These are phyloP conservation scores for Lactifluus piperatus DNA, from an alignment of 768 basidiomycete genomes.

Conservation along the genomic window DNA sequence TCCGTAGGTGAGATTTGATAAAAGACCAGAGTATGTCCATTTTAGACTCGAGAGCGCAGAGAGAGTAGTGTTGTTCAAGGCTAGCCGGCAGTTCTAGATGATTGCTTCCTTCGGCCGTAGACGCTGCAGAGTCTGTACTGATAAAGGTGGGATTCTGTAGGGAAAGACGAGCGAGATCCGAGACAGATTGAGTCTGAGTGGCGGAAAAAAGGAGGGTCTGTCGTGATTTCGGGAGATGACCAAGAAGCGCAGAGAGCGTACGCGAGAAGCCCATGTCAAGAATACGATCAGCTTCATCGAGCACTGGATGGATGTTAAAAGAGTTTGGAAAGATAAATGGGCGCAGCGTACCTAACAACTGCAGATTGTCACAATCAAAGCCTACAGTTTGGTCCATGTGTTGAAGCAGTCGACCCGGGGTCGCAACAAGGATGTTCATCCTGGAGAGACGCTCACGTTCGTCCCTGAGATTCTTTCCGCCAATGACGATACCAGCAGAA, in stretches of 20 bases:
- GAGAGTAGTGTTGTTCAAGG: conserved; percentile 83
- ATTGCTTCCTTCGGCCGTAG: conserved; percentile 35
- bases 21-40: conserved; percentile 91
- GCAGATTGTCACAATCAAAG: conserved; percentile 86
- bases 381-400: conserved; percentile 98
- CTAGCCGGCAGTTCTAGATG: conserved; percentile 53
- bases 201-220: conserved; percentile 97
- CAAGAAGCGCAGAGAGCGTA: conserved; percentile 84
- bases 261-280: conserved; percentile 93
- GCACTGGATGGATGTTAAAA: conserved; percentile 40
- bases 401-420: conserved; percentile 88
- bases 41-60: conserved; percentile 79
- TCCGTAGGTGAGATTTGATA: conserved; percentile 86
- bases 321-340: background rate
- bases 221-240: conserved; percentile 81
- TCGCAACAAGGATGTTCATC: conserved; percentile 99
- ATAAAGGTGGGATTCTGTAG: conserved; percentile 75
- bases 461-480: conserved; percentile 91
- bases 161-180: conserved; percentile 83
- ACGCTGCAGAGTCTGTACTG: conserved; percentile 37
- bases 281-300: conserved; percentile 95
- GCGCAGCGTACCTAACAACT: conserved; percentile 63
- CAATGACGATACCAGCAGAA: conserved; percentile 92
- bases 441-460: conserved; percentile 79
- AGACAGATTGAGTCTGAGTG: conserved; percentile 86